phyloP scores from a whole-genome alignment of 2,329 filamentous ascomycete species.

The Neophaeococcomyces mojaviensis region DNA sequence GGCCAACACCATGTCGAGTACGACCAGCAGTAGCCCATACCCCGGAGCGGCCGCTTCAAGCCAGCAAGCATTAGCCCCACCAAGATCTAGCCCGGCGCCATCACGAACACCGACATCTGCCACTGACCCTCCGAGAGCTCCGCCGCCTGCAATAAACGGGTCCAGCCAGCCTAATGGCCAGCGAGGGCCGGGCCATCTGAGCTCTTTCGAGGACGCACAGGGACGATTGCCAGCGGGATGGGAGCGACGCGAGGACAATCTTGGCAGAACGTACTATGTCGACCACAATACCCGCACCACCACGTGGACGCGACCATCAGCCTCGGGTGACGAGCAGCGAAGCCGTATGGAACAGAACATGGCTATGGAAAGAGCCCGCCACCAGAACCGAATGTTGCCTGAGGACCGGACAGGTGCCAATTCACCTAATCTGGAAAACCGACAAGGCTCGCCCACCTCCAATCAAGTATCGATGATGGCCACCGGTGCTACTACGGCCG shows the following conservation, averaged over 20 bases:
- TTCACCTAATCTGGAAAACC: constrained; percentile 67
- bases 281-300: constrained; percentile 96
- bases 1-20: constrained; percentile 15
- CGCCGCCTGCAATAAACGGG: constrained; percentile 31
- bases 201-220: constrained; percentile 93
- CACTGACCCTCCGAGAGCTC: constrained; percentile 21
- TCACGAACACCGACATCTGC: constrained; percentile 26
- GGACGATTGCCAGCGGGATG: constrained; percentile 86
- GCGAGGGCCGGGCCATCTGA: constrained; percentile 54
- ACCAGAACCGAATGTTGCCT: constrained; percentile 90
- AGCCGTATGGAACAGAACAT: constrained; percentile 82
- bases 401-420: constrained; percentile 91
- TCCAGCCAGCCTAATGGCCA: constrained; percentile 29
- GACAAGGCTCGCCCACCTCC: constrained; percentile 37
- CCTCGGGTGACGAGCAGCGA: constrained; percentile 67
- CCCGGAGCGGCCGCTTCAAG: constrained; percentile 14
- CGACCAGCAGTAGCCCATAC: constrained; percentile 5
- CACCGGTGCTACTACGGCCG: constrained; percentile 83
- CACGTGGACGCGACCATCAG: constrained; percentile 90
- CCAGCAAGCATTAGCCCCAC: constrained; percentile 17
- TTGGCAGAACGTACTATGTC: constrained; percentile 94
- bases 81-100: constrained; percentile 26
- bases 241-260: constrained; percentile 91
- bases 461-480: constrained; percentile 74
- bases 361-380: constrained; percentile 82